Base-by-base conservation (phyloP, 768 basidiomycete species). In the Phanerodontia chrysosporium region DNA sequence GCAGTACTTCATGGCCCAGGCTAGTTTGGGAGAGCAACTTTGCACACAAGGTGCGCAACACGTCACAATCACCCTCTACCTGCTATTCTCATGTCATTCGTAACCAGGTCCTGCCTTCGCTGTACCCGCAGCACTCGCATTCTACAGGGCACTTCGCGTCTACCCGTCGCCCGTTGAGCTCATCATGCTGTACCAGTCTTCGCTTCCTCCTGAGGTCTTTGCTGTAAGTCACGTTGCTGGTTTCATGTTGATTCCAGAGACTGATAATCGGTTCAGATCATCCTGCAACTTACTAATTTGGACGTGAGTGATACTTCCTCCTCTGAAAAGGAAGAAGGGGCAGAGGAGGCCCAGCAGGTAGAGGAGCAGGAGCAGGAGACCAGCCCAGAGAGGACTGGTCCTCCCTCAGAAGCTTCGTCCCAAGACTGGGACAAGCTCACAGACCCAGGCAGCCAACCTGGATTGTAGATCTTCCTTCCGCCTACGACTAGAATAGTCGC, bases 111-210 rank as follows among this genome's bases (percentile, higher is more conserved):
- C 91, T 45, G 73, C 80, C 27, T 88, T 86, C 74, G 76, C 88
- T 69, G 79, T 98, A 27, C 81, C 86, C 12, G 87, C 95, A 21
- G 95, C 97, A 44, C 73, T 92, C 69, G 83, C 86, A 44, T 98
- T 98, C 83, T 99, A 87, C 82, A 84, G 93, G 51, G 95, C 94
- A 1, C 85, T 98, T 59, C 81, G 89, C 56, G 94, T 97, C 35
- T 99, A 99, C 76, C 97, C 97, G 51, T 85, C 90, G 29, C 93
- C 95, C 0, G 85, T 93, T 30, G 97, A 98, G 73, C 84, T 98
- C 65, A 89, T 99, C 66, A 84, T 89, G 72, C 95, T 98, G 62
- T 96, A 97, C 68, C 87, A 98, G 75, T 89, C 90, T 74, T 95
- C 93, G 32, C 85, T 96, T 29, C 90, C 92, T 2, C 81, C 83